Evolutionary conservation across 306 rosid genomes (phyloP), one percentile per base, ranked within the genome.

Genomic region (Inga oerstediana): DNA sequence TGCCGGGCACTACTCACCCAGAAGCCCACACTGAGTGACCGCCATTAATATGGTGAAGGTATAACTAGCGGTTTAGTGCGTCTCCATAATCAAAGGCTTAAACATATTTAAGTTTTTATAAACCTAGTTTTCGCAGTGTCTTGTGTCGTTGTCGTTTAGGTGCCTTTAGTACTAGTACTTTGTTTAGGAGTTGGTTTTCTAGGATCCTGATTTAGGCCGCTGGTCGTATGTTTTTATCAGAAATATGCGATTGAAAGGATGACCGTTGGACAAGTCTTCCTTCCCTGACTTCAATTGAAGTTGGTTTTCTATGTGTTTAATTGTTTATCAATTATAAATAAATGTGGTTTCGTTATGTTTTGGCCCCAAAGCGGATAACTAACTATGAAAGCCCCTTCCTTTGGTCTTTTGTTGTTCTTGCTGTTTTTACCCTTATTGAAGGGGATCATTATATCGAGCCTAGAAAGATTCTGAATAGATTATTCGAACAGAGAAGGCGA

Each of bases 251-350:
- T 85, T 79, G 88, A 79, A 46, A 34, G 80, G 71, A 83, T 87
- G 87, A 73, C 79, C 56, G 88, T 74, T 51, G 77, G 77, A 78
- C 43, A 51, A 72, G 52, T 69, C 16, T 69, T 46, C 80, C 83
- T 80, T 83, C 80, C 86, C 41, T 79, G 90, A 89, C 88, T 79
- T 89, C 83, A 80, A 85, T 85, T 85, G 65, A 69, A 83, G 32
- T 52, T 87, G 54, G 41, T 43, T 24, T 32, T 64, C 49, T 69
- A 37, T 37, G 15, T 68, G 30, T 32, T 32, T 12, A 30, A 11
- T 27, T 65, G 43, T 65, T 14, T 15, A 32, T 69, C 74, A 39
- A 17, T 17, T 19, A 39, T 19, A 69, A 69, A 19, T 8, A 19
- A 69, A 69, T 69, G 30, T 3, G 8, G 0, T 69, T 67, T 68